Conservation (phyloP, 305 asterid genomes). For the Lippia alba region DNA sequence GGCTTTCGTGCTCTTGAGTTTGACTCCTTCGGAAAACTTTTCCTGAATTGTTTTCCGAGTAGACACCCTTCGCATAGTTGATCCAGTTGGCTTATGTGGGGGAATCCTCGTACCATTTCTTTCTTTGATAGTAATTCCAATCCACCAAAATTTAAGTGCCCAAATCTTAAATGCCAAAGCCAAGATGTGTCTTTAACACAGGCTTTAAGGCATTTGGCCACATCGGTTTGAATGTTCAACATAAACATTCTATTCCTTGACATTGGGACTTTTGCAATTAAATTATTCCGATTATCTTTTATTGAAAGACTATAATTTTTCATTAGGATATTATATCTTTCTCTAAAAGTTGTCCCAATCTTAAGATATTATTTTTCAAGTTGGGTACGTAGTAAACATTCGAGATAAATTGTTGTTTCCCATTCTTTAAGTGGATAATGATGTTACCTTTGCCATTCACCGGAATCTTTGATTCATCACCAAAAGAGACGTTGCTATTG, state of each 20-base stretch:
- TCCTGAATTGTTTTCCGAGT: neutral
- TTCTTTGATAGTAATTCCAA: neutral
- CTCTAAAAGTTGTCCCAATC: conserved; percentile 14
- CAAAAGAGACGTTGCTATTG: no score
- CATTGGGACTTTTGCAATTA: neutral
- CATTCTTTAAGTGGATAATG: neutral
- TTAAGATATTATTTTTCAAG: conserved; percentile 6
- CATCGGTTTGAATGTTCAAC: conserved; percentile 4
- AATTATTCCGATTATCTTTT: no score
- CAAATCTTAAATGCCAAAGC: no score
- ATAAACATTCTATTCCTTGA: neutral
- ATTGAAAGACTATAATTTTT: no score
- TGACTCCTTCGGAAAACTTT: neutral
- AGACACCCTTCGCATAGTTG: conserved; percentile 3
- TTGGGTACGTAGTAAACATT: neutral
- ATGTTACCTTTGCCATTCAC: no score
- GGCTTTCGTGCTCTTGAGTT: neutral
- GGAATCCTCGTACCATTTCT: neutral
- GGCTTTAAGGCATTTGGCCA: neutral
- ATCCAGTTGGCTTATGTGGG: neutral
- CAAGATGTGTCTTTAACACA: neutral
- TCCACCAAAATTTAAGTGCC: conserved; percentile 16
- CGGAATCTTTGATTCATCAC: no score
- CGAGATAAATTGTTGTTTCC: conserved; percentile 4
- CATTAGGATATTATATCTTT: no score